Base-by-base conservation (phyloP, 1,284 basidiomycete genomes). In the Exobasidium rhododendri region DNA sequence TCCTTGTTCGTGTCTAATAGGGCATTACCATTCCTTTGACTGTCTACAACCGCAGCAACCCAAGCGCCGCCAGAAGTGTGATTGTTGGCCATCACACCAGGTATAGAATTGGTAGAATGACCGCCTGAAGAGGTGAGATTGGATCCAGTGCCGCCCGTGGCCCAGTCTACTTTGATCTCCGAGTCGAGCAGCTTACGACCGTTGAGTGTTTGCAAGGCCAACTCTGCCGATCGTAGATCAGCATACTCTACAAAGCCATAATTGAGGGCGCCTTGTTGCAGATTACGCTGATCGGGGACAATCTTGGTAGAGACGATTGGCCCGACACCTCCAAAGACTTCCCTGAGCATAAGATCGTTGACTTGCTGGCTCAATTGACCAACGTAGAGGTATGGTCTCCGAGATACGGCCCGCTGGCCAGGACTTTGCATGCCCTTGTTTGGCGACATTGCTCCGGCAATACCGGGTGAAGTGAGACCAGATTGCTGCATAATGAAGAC, bases 121-220 rank as follows among this genome's bases (percentile, higher is more conserved):
- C 20, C 24, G 7, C 20, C 47, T 10, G 6, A 13, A 26, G 22
- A 13, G 47, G 13, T 28, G 35, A 32, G 13, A 44, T 44, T 55
- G n/a, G 22, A n/a, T 24, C 52, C 47, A 50, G 24, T 7, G 22
- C 47, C 30, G 28, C 52, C 30, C 13, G 51, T 69, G 1, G 77
- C 79, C 80, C 80, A 81, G 58, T 75, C 71, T 54, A 79, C 74
- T n/a, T 69, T 66, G 62, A 80, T 74, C 44, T 76, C 71, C 44
- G 91, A 92, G 82, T 97, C 94, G 75, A 96, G 97, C 77, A 97
- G 94, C 84, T 94, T 94, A 80, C 94, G 89, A 51, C 94, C 94
- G 80, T 97, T 96, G 76, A 98, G 86, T 56, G 94, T 96, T 82
- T 92, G 90, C 49, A 97, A 85, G 22, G 94, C 94, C 61, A 92